Evolutionary conservation across 192 early-diverging fungal species (phyloP).

Genomic region (Spizellomyces punctatus): DNA sequence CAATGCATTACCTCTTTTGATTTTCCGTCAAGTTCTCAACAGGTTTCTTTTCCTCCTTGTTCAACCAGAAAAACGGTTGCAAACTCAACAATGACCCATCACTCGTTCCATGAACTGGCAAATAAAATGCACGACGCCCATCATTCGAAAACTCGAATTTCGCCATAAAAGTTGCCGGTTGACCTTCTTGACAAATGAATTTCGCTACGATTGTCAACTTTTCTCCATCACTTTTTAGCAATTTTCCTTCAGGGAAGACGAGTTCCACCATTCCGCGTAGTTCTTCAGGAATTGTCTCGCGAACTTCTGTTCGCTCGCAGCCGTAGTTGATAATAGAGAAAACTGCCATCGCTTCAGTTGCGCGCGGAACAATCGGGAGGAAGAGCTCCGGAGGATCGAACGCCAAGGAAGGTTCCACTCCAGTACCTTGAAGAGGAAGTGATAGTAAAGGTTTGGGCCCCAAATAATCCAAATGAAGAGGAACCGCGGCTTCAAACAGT

Average conservation of each 20-base stretch:
- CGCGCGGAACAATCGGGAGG: conserved; percentile 44
- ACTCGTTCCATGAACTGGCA: conserved; percentile 50
- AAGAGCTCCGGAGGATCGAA: conserved; percentile 58
- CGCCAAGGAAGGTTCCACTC: conserved; percentile 50
- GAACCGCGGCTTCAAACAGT: conserved; percentile 32
- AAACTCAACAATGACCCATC: conserved; percentile 43
- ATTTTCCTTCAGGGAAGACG: conserved; percentile 54
- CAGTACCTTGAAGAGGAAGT: conserved; percentile 39
- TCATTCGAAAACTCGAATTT: conserved; percentile 45
- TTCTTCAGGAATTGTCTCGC: conserved; percentile 30
- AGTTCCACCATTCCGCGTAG: conserved; percentile 34
- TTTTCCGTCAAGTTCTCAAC: conserved; percentile 24
- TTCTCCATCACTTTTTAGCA: conserved; percentile 53
- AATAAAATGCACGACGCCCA: conserved; percentile 35
- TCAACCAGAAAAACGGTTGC: conserved; percentile 33
- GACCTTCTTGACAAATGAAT: conserved; percentile 31
- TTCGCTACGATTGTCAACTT: conserved; percentile 43
- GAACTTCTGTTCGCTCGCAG: conserved; percentile 54
- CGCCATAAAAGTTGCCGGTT: conserved; percentile 47
- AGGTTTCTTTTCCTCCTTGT: conserved; percentile 1
- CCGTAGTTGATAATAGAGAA: conserved; percentile 57
- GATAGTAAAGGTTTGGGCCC: conserved; percentile 40
- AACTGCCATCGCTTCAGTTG: conserved; percentile 29
- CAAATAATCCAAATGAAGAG: conserved; percentile 46
- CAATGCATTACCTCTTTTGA: conserved; percentile 27